Evolutionary conservation across 768 basidiomycete species (phyloP), one percentile per base, ranked within the genome.

Genomic region (Austroboletus eburneus): DNA sequence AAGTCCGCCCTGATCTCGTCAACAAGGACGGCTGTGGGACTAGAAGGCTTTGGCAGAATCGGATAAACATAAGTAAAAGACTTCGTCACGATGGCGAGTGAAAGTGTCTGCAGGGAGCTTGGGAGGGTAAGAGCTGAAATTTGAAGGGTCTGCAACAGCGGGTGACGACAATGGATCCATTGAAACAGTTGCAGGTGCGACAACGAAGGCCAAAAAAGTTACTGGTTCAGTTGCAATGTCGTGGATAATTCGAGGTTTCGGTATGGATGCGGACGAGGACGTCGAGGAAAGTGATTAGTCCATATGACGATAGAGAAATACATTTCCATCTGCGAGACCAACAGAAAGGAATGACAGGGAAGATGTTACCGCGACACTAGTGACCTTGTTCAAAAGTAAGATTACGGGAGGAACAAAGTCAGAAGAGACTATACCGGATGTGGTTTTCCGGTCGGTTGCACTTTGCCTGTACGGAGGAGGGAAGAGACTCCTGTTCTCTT

Each of bases 311-410:
- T 91, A 95, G 14, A 96, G 74, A 9, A 98, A 75, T 14, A 96
- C 94, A 0, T 88, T 89, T 21, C 96, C 96, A 59, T 97, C 94
- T 6, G 84, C 92, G n/a, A 98, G 78, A 13, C 94, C 96, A 33
- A 98, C 79, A 6, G 94, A 86, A 21, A 99, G 80, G 63, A 93
- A 89, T 1, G 88, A 80, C 4, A 96, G 73, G 16, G 78, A 77
- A 6, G 80, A 69, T 0, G 94, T 87, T 18, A 93, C 70, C 0
- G 93, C 89, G 34, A 96, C 71, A 2, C 85, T 79, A 2, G 90
- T 83, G 10, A 94, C 81, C 80, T 88, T 18, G 36, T 27, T 37
- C 36, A 16, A 7, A n/a, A n/a, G n/a, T n/a, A n/a, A n/a, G n/a
- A n/a, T n/a, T n/a, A n/a, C n/a, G n/a, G n/a, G n/a, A n/a, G n/a